phyloP scores from a whole-genome alignment of 139 green algal species.

The Chlorella sp. region DNA sequence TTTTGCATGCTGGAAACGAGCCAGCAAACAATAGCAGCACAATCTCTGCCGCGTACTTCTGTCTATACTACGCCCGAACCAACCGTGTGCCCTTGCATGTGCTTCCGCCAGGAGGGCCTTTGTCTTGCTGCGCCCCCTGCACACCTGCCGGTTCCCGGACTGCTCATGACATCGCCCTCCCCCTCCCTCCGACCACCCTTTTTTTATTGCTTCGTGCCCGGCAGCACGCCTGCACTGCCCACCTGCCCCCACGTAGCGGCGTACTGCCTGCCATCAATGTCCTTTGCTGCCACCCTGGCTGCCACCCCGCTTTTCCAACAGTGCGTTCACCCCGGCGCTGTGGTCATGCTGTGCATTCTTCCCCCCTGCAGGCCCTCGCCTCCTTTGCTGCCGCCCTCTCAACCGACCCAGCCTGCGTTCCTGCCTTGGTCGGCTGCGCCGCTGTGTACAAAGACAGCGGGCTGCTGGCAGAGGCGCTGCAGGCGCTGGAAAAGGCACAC shows the following conservation, averaged over 20 bases:
- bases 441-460: conserved; percentile 71
- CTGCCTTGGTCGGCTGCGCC: conserved; percentile 62
- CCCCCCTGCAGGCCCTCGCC: conserved; percentile 69
- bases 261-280: too few relatives aligned
- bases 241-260: too few relatives aligned
- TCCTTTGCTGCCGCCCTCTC: conserved; percentile 67
- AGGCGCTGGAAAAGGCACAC: conserved; percentile 42
- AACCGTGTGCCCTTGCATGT: not conserved
- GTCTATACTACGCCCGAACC: too few relatives aligned
- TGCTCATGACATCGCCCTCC: too few relatives aligned
- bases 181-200: too few relatives aligned
- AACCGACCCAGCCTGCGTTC: conserved; percentile 47
- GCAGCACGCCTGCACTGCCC: too few relatives aligned
- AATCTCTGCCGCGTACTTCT: too few relatives aligned
- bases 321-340: not conserved
- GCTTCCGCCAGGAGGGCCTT: not conserved
- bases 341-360: not conserved
- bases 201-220: too few relatives aligned
- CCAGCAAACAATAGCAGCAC: too few relatives aligned
- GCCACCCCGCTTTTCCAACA: too few relatives aligned
- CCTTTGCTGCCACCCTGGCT: too few relatives aligned
- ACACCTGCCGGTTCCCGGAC: not conserved
- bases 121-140: not conserved
- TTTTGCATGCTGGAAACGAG: too few relatives aligned
- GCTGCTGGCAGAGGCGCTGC: conserved; percentile 67